These are phyloP conservation scores for barley (Hordeum vulgare) DNA, from an alignment of 176 grass and related monocot species.

Conservation along the genomic window MorexV3_pseudomolecules_assembly NC_058524.1:108918876-108919375, in stretches of 20 bases:
- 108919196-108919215: not conserved
- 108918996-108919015: too few relatives aligned
- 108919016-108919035: too few relatives aligned
- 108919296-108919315: slow-evolving; percentile 15
- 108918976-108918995: too few relatives aligned
- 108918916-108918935: too few relatives aligned
- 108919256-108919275: not conserved
- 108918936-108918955: too few relatives aligned
- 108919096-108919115: not conserved
- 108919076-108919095: too few relatives aligned
- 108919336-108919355: not conserved
- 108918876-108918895: too few relatives aligned
- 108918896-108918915: too few relatives aligned
- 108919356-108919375: not conserved
- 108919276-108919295: slow-evolving; percentile 1
- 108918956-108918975: too few relatives aligned
- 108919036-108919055: too few relatives aligned
- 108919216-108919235: slow-evolving; percentile 2
- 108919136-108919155: not conserved
- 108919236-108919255: not conserved
- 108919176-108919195: not conserved
- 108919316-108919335: slow-evolving; percentile 21
- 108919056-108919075: too few relatives aligned
- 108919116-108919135: not conserved
- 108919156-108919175: not conserved